Evolutionary conservation across 2,329 filamentous ascomycete species (phyloP).

Genomic region (Fusarium sp.): DNA sequence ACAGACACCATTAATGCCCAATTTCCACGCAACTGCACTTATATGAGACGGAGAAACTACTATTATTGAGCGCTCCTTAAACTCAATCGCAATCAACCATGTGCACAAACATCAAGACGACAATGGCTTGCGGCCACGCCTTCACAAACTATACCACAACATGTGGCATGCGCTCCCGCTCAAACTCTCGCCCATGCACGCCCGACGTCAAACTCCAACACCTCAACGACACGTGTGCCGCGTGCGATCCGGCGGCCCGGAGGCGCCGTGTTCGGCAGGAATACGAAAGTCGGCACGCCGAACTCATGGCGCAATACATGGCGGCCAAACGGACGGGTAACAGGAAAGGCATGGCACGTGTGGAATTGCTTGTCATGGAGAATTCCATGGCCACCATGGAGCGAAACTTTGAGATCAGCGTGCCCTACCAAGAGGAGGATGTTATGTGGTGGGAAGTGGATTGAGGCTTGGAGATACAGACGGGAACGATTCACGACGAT

Average conservation of each 20-base stretch:
- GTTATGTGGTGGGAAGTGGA: slow-evolving; percentile 43
- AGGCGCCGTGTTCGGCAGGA: slow-evolving; percentile 45
- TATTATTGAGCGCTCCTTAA: not conserved
- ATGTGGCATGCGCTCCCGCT: slow-evolving; percentile 13
- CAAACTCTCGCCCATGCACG: slow-evolving; percentile 23
- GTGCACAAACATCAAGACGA: slow-evolving; percentile 45
- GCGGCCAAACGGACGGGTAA: slow-evolving; percentile 45
- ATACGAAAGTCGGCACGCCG: slow-evolving; percentile 47
- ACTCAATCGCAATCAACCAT: slow-evolving; percentile 29
- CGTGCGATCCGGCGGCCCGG: slow-evolving; percentile 51
- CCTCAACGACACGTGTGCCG: slow-evolving; percentile 54
- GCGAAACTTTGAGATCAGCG: slow-evolving; percentile 44
- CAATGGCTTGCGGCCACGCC: slow-evolving; percentile 47
- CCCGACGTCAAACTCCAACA: slow-evolving; percentile 32
- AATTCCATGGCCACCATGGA: slow-evolving; percentile 36
- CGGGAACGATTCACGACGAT: slow-evolving; percentile 5
- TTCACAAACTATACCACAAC: slow-evolving; percentile 33
- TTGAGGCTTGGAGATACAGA: slow-evolving; percentile 10
- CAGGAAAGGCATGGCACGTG: slow-evolving; percentile 39
- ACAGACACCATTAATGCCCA: not conserved
- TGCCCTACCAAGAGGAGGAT: slow-evolving; percentile 35
- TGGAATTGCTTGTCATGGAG: slow-evolving; percentile 42
- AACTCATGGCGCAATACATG: slow-evolving; percentile 47
- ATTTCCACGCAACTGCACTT: not conserved
- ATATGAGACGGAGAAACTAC: not conserved